Conservation (phyloP, 805 yeast species). For the Candida michaelii region DNA sequence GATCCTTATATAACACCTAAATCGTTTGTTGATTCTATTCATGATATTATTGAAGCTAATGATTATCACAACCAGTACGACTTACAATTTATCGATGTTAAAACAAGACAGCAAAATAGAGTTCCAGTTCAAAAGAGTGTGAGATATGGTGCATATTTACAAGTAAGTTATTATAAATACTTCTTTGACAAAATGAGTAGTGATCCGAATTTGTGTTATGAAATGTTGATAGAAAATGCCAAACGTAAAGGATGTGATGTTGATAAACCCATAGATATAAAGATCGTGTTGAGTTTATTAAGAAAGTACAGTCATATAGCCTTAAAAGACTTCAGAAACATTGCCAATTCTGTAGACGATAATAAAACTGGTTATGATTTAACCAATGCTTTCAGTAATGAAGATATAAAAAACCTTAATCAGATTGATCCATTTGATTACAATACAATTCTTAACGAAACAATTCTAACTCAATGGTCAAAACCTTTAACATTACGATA, state of each 20-base stretch:
- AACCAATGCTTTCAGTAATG: constrained; percentile 1
- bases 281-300: constrained; percentile 38
- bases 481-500: constrained; percentile 55
- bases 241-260: constrained; percentile 46
- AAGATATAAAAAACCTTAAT: constrained; percentile 13
- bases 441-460: constrained; percentile 18
- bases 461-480: constrained; percentile 46
- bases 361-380: constrained; percentile 13
- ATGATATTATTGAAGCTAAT: constrained; percentile 14
- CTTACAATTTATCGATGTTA: constrained; percentile 48
- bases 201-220: constrained; percentile 31
- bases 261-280: constrained; percentile 47
- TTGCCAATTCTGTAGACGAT: constrained; percentile 43
- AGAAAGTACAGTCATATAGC: constrained; percentile 35
- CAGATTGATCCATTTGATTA: constrained; percentile 21
- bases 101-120: constrained; percentile 49
- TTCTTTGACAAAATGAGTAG: constrained; percentile 41
- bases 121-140: constrained; percentile 54
- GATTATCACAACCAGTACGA: constrained; percentile 11
- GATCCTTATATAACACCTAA: constrained; percentile 24
- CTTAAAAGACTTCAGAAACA: constrained; percentile 40
- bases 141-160: constrained; percentile 50
- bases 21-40: constrained; percentile 18
- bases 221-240: constrained; percentile 47
- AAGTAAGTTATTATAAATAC: constrained; percentile 58